These are phyloP conservation scores for Penicillium lagena DNA, from an alignment of 495 filamentous ascomycete genomes.

Conservation along the genomic window DNA sequence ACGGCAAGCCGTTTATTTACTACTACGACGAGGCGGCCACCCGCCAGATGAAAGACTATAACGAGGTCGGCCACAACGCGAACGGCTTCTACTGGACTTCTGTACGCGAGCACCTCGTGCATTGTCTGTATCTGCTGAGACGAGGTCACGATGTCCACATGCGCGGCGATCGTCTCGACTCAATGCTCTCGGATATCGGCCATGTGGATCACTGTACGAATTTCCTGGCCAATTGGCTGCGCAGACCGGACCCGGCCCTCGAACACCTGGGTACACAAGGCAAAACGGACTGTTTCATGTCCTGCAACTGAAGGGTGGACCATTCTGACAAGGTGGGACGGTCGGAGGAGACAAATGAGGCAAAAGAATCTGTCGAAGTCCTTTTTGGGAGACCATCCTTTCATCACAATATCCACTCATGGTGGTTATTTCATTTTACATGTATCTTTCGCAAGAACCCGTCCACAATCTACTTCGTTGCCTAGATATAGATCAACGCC, in stretches of 20 bases:
- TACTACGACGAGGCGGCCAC: conserved; percentile 9
- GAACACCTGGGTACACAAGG: conserved; percentile 6
- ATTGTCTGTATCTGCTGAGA: conserved; percentile 9
- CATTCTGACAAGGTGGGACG: too few species aligned
- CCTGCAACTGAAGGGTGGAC: conserved; percentile 1
- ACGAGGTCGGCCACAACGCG: conserved; percentile 5
- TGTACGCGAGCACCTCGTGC: conserved; percentile 8
- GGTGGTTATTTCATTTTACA: too few species aligned
- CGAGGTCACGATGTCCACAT: conserved; percentile 10
- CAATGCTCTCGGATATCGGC: conserved; percentile 7
- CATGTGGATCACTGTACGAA: conserved; percentile 13
- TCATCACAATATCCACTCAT: too few species aligned
- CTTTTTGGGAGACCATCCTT: too few species aligned
- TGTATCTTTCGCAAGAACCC: too few species aligned
- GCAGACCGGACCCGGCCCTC: conserved; percentile 5
- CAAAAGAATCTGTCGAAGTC: too few species aligned
- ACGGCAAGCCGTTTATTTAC: conserved; percentile 11
- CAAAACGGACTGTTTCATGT: conserved; percentile 10
- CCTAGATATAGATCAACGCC: too few species aligned
- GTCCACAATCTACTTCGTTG: too few species aligned
- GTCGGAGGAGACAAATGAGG: too few species aligned
- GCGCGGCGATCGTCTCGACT: conserved; percentile 9
- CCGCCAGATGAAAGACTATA: conserved; percentile 9
- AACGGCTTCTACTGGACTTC: conserved; percentile 8
- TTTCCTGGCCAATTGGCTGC: conserved; percentile 8